These are phyloP conservation scores for Oleoguttula mirabilis DNA, from an alignment of 495 filamentous ascomycete species.

Conservation along the genomic window DNA sequence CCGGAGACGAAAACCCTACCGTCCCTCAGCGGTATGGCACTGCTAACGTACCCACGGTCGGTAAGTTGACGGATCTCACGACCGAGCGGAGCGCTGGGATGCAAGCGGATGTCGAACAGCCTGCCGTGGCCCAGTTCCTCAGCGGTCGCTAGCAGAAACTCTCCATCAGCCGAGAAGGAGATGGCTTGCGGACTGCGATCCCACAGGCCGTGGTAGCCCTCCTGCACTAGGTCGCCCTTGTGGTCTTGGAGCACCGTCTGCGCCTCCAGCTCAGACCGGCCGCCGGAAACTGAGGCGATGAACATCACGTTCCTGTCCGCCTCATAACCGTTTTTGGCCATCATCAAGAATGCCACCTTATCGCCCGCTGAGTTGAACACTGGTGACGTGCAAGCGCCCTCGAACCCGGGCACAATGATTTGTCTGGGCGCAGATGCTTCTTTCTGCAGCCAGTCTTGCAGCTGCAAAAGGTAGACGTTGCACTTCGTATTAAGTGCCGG, in stretches of 20 bases:
- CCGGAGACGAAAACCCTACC: constrained; percentile 29
- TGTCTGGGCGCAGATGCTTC: constrained; percentile 22
- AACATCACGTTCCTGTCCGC: constrained; percentile 75
- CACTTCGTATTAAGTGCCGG: constrained; percentile 73
- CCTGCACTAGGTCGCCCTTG: constrained; percentile 18
- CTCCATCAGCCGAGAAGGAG: constrained; percentile 21
- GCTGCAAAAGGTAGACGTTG: constrained; percentile 59
- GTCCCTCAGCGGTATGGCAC: constrained; percentile 15
- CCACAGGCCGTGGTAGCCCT: constrained; percentile 12
- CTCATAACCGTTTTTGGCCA: constrained; percentile 72
- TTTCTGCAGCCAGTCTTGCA: constrained; percentile 40
- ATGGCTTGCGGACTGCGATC: constrained; percentile 22
- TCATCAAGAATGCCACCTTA: constrained; percentile 53
- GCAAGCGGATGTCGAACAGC: constrained; percentile 16
- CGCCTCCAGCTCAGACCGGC: not conserved
- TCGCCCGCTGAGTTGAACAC: constrained; percentile 63
- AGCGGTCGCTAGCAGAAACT: constrained; percentile 21
- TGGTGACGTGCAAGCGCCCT: constrained; percentile 66
- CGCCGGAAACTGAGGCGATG: constrained; percentile 28
- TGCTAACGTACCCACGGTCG: constrained; percentile 8
- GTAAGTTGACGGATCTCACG: constrained; percentile 13
- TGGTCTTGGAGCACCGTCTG: constrained; percentile 28
- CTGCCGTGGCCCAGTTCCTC: constrained; percentile 22
- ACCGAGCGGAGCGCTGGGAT: not conserved
- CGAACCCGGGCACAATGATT: constrained; percentile 37